These are phyloP conservation scores for Mycena leptocephala DNA, from an alignment of 768 basidiomycete genomes.

Conservation along the genomic window DNA sequence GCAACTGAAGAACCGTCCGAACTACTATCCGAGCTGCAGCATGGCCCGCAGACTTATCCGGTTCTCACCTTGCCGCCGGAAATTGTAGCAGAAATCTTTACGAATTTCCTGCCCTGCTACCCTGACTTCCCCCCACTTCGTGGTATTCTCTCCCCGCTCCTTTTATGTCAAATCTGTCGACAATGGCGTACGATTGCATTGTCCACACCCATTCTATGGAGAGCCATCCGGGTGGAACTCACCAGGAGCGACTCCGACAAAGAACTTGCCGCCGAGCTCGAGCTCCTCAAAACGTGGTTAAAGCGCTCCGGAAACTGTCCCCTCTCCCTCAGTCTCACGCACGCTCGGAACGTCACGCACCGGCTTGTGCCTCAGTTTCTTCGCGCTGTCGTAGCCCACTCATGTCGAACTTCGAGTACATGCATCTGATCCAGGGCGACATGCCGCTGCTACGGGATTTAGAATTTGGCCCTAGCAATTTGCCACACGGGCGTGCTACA, in stretches of 20 bases:
- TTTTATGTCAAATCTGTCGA: too few relatives aligned
- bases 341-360: neutral
- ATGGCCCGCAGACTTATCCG: neutral
- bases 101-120: constrained; percentile 5
- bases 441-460: neutral
- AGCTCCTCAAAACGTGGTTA: neutral
- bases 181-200: constrained; percentile 4
- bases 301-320: neutral
- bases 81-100: neutral
- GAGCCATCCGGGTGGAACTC: neutral
- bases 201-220: constrained; percentile 6
- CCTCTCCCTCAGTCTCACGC: neutral
- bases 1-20: neutral
- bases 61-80: constrained; percentile 3
- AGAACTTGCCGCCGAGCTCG: neutral
- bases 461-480: neutral
- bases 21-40: neutral
- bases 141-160: neutral
- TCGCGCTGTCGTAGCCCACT: neutral
- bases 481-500: neutral
- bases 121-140: neutral
- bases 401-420: neutral
- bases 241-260: neutral
- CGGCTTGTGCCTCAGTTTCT: neutral
- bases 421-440: neutral